A percentile compares a stretch with the other conserved stretches of the same genome.
These are phyloP conservation scores for Cyberlindnera xishuangbannaensis DNA, from an alignment of 805 yeast species.

Conservation along the genomic window DNA sequence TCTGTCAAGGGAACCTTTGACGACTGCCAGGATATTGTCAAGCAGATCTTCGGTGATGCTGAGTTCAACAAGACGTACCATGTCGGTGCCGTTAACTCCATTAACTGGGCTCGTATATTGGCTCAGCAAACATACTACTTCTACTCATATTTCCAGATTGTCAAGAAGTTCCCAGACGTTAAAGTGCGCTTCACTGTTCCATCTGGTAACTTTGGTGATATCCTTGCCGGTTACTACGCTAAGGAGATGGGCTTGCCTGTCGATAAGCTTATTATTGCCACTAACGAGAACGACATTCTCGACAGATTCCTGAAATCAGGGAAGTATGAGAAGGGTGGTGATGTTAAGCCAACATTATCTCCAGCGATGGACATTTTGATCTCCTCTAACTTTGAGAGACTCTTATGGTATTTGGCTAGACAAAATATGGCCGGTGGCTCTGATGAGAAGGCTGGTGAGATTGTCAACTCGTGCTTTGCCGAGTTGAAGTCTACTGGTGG, in stretches of 20 bases:
- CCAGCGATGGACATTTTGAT: constrained; percentile 99
- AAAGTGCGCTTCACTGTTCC: constrained; percentile 88
- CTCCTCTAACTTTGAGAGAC: constrained; percentile 93
- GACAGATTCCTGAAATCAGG: constrained; percentile 90
- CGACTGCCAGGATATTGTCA: constrained; percentile 96
- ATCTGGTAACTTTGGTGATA: constrained; percentile 97
- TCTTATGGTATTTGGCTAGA: constrained; percentile 88
- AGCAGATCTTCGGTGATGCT: constrained; percentile 83
- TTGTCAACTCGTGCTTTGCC: constrained; percentile 69
- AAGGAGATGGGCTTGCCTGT: constrained; percentile 92
- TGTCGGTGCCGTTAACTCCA: constrained; percentile 96
- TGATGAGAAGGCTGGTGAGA: constrained; percentile 64
- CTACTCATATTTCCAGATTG: constrained; percentile 77
- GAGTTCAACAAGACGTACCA: constrained; percentile 87
- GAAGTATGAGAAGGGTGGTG: constrained; percentile 66
- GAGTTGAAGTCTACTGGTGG: constrained; percentile 72
- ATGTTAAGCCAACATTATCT: constrained; percentile 82
- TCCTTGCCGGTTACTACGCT: constrained; percentile 94
- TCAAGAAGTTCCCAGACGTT: constrained; percentile 32
- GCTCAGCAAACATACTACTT: constrained; percentile 98
- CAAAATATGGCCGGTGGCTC: constrained; percentile 51
- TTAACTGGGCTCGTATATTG: constrained; percentile 97
- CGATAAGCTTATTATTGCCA: constrained; percentile 83
- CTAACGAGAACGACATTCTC: constrained; percentile 92
- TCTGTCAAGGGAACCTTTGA: constrained; percentile 96